Evolutionary conservation across 345 rosid species (phyloP).

Genomic region (Euphorbia lathyris): DNA sequence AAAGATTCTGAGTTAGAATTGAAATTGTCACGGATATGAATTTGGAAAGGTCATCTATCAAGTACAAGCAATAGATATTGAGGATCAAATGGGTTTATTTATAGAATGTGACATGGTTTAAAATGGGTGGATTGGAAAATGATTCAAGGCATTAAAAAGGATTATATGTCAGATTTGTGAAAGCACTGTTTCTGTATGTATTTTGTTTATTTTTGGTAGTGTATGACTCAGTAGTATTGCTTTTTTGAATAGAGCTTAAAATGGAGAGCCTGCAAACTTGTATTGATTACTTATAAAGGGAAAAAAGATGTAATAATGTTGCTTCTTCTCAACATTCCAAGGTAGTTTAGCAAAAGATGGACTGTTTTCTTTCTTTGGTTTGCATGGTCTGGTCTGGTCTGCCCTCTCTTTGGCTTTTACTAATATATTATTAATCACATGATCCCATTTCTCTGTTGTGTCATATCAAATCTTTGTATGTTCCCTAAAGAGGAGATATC

Average conservation of each 20-base stretch:
- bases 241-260: neutral
- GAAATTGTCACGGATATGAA: constrained; percentile 20
- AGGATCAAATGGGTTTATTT: constrained; percentile 19
- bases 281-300: constrained; percentile 2
- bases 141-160: constrained; percentile 19
- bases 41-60: constrained; percentile 21
- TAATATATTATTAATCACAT: constrained; percentile 10
- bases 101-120: neutral
- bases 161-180: constrained; percentile 28
- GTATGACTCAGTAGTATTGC: constrained; percentile 8
- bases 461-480: constrained; percentile 26
- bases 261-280: constrained; percentile 14
- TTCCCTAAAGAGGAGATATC: constrained; percentile 30
- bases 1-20: constrained; percentile 16
- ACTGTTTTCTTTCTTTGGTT: constrained; percentile 12
- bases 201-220: constrained; percentile 14
- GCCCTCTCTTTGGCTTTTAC: constrained; percentile 9
- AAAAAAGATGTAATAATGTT: neutral
- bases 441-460: constrained; percentile 25
- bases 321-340: neutral
- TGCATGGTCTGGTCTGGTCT: constrained; percentile 14
- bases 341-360: neutral
- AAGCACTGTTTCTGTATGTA: neutral
- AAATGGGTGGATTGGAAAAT: constrained; percentile 18
- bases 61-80: constrained; percentile 25